Evolutionary conservation across 495 filamentous ascomycete genomes (phyloP), one percentile per base, ranked within the genome.

Genomic region (Jackrogersella minutella): DNA sequence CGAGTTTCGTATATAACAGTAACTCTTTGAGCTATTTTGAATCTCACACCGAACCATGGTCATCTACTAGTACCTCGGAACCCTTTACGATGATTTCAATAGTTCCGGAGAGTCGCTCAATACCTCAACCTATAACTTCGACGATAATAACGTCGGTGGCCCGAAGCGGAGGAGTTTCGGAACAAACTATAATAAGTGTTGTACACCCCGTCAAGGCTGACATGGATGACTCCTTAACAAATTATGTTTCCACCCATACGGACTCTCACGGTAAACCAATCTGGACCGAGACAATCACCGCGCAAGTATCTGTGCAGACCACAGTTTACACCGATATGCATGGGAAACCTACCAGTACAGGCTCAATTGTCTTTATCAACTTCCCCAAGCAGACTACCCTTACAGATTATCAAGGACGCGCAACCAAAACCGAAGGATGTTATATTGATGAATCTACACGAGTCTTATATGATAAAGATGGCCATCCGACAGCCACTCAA

Each of bases 401-500:
- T 9, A 62, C 28, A 24, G 43, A 74, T 22, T 37, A 40, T 7
- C 60, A 67, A 28, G 69, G 72, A 26, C 14, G 5, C 6, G 59
- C 59, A 26, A 72, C 69, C 0, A 56, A 55, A 8, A 72, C 69
- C 14, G 9, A 63, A 22, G 33, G 60, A 5, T 72, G 56, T 50
- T 74, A 65, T 39, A 19, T 58, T 24, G 41, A 50, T 10, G 2
- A 31, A 47, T 50, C 51, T 5, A 57, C 55, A n/a, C 4, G 43
- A 2, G 50, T 64, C 11, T 33, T 75, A 8, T 66, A 54, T 41
- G 66, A 69, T 28, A 31, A 4, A 11, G 44, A 58, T 4, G 28
- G 51, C 16, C 55, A 28, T 22, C 62, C 73, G 17, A 75, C 64
- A 5, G 58, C 70, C 5, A 75, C 70, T 0, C 14, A 19, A 16